Percentiles rank a stretch among this genome's conserved stretches.
phyloP scores from a whole-genome alignment of 2,329 filamentous ascomycete genomes.

The Neofusicoccum ribis region DNA sequence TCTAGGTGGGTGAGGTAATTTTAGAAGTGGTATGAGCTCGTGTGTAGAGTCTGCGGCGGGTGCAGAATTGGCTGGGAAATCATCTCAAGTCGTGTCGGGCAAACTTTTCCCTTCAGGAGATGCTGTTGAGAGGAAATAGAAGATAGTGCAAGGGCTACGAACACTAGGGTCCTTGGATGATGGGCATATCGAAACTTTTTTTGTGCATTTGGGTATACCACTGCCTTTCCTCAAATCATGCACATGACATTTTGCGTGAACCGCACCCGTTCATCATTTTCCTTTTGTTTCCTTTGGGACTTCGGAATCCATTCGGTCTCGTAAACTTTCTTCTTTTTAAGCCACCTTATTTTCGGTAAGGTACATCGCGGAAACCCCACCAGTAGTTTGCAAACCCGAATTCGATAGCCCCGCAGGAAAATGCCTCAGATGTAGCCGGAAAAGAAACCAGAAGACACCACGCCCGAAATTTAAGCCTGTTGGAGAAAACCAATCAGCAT shows the following conservation, averaged over 20 bases:
- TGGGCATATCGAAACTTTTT: slow-evolving; percentile 3
- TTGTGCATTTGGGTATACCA: slow-evolving; percentile 21
- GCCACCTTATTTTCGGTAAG: slow-evolving; percentile 20
- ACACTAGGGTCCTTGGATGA: background rate
- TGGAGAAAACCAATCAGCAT: background rate
- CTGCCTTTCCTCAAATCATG: slow-evolving; percentile 10
- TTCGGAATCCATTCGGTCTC: slow-evolving; percentile 18
- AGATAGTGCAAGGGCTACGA: background rate
- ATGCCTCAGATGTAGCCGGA: slow-evolving; percentile 19
- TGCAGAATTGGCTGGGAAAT: too few species aligned
- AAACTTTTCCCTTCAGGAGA: background rate
- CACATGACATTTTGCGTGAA: background rate
- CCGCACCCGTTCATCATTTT: slow-evolving; percentile 9
- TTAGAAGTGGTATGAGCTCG: too few species aligned
- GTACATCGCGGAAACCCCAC: slow-evolving; percentile 19
- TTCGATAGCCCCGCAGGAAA: slow-evolving; percentile 20
- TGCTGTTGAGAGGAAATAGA: background rate
- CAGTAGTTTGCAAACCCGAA: slow-evolving; percentile 12
- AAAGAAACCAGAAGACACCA: slow-evolving; percentile 20
- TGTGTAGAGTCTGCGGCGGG: too few species aligned
- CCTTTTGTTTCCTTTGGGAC: background rate
- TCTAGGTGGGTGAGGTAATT: too few species aligned
- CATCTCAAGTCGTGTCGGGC: too few species aligned
- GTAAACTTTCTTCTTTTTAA: slow-evolving; percentile 19
- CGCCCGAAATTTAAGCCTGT: slow-evolving; percentile 15